Conservation (phyloP, 2,329 filamentous ascomycete species). For the Neopestalotiopsis clavispora region DNA sequence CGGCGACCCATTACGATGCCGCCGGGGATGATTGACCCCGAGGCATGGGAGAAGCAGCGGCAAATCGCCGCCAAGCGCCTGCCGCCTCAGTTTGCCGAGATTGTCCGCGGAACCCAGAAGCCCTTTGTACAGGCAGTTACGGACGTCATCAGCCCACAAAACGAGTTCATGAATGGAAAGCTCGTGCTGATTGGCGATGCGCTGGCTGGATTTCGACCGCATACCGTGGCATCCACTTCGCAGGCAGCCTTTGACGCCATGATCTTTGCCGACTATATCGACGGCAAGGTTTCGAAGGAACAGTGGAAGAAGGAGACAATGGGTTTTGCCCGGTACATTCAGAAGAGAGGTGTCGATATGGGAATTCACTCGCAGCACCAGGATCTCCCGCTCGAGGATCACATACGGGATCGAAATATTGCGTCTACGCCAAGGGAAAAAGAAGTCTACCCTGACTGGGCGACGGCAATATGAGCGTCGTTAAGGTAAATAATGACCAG, state of each 20-base stretch:
- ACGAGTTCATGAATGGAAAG: slow-evolving; percentile 41
- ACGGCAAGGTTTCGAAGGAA: slow-evolving; percentile 33
- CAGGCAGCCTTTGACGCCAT: slow-evolving; percentile 44
- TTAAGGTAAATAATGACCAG: neutral
- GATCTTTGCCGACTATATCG: slow-evolving; percentile 39
- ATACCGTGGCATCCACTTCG: slow-evolving; percentile 45
- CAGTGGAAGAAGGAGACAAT: slow-evolving; percentile 40
- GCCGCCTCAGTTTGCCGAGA: slow-evolving; percentile 44
- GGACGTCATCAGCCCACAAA: slow-evolving; percentile 39
- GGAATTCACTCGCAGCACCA: slow-evolving; percentile 39
- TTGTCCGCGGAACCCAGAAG: slow-evolving; percentile 41
- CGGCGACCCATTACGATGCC: slow-evolving; percentile 42
- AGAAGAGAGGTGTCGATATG: slow-evolving; percentile 40
- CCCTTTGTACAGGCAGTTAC: slow-evolving; percentile 49
- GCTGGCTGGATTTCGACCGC: slow-evolving; percentile 47
- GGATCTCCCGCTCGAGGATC: slow-evolving; percentile 35
- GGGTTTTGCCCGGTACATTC: slow-evolving; percentile 39
- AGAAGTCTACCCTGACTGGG: slow-evolving; percentile 39
- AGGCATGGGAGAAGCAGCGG: slow-evolving; percentile 41
- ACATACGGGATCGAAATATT: slow-evolving; percentile 39
- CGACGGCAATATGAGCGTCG: slow-evolving; percentile 18
- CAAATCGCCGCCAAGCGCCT: slow-evolving; percentile 35
- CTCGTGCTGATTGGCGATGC: slow-evolving; percentile 50
- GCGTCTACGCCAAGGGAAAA: slow-evolving; percentile 36
- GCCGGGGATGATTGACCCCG: slow-evolving; percentile 36